phyloP scores from a whole-genome alignment of 1,139 yeast genomes.

The Lodderomyces metapsilosis region DNA sequence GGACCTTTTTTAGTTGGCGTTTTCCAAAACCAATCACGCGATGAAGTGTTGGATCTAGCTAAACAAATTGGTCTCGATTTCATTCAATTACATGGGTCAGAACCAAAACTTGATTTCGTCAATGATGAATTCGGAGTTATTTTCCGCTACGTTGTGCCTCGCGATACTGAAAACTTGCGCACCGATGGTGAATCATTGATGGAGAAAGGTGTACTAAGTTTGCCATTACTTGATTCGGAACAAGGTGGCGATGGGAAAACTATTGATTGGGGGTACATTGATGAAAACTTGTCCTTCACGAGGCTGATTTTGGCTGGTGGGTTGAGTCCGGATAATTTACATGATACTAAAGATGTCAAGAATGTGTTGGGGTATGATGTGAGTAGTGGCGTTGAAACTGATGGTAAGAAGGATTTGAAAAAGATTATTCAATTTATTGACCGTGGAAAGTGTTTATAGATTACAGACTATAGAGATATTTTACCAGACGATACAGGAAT shows the following conservation, averaged over 20 bases:
- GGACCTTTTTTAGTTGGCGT: conserved; percentile 89
- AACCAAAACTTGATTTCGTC: conserved; percentile 54
- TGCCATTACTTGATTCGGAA: conserved; percentile 81
- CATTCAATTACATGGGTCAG: conserved; percentile 88
- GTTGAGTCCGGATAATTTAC: conserved; percentile 69
- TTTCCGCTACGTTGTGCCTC: conserved; percentile 65
- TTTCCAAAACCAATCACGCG: conserved; percentile 75
- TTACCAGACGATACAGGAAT: too few species aligned
- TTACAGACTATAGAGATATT: too few species aligned
- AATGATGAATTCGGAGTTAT: conserved; percentile 57
- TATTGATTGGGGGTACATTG: conserved; percentile 62
- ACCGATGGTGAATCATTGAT: conserved; percentile 19
- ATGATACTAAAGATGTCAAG: conserved; percentile 41
- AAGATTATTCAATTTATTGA: conserved; percentile 61
- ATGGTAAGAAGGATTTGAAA: conserved; percentile 63
- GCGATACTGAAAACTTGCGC: conserved; percentile 34
- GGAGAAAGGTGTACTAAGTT: conserved; percentile 30
- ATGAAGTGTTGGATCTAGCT: conserved; percentile 53
- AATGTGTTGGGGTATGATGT: conserved; percentile 89
- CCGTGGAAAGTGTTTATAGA: conserved; percentile 32
- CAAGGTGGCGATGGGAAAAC: conserved; percentile 86
- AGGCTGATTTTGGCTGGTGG: conserved; percentile 86
- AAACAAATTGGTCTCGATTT: conserved; percentile 60
- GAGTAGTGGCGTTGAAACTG: conserved; percentile 85
- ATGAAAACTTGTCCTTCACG: conserved; percentile 32